These are phyloP conservation scores for Alternaria gaisen DNA, from an alignment of 2,329 filamentous ascomycete species.

Conservation along the genomic window DNA sequence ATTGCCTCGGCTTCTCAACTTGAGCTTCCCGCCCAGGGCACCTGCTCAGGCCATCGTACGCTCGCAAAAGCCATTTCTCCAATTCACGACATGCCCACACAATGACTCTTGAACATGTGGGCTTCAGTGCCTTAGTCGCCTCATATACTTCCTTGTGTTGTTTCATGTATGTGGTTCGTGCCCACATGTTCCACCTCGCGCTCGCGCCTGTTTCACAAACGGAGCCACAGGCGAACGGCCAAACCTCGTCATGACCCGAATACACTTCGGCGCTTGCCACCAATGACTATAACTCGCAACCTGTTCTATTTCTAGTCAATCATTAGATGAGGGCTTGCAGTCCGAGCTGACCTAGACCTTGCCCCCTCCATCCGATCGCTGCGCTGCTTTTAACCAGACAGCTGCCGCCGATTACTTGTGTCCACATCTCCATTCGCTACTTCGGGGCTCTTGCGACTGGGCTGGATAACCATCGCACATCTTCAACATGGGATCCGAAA, in stretches of 20 bases:
- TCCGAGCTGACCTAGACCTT: constrained; percentile 18
- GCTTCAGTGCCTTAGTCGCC: constrained; percentile 14
- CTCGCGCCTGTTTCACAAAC: constrained; percentile 24
- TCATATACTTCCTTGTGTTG: constrained; percentile 17
- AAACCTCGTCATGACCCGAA: constrained; percentile 26
- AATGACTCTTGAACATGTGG: constrained; percentile 12
- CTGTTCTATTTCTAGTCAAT: constrained; percentile 28
- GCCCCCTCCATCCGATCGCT: constrained; percentile 27
- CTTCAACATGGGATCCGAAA: constrained; percentile 34
- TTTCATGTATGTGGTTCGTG: constrained; percentile 25
- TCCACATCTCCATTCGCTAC: constrained; percentile 16
- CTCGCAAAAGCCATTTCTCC: not conserved
- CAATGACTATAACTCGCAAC: constrained; percentile 13
- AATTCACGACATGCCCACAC: constrained; percentile 11
- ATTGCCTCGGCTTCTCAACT: constrained; percentile 18
- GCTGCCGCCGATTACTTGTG: constrained; percentile 19
- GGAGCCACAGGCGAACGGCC: constrained; percentile 14
- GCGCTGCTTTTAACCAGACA: constrained; percentile 26
- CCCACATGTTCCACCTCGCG: constrained; percentile 23
- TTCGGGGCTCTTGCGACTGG: not conserved
- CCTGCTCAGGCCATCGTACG: constrained; percentile 16
- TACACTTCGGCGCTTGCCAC: constrained; percentile 19
- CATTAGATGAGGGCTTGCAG: constrained; percentile 17
- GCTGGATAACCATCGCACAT: constrained; percentile 2
- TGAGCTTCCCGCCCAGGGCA: not conserved